Conservation (phyloP, 306 rosid species). For the Canavalia gladiata region DNA sequence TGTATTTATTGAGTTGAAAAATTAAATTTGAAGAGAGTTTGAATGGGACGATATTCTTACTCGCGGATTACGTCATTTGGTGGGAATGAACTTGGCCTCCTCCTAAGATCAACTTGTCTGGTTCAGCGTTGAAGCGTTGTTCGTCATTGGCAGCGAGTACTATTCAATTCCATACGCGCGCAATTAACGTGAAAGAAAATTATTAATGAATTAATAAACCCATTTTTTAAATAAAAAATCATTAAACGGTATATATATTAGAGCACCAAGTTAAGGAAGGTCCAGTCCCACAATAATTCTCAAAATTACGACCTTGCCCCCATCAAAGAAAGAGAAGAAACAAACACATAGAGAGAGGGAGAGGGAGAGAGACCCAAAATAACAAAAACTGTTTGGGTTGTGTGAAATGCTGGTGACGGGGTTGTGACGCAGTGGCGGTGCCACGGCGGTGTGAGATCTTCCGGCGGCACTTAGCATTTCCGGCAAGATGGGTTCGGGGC, state of each 20-base stretch:
- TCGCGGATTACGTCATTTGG: background rate
- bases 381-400: background rate
- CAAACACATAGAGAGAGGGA: background rate
- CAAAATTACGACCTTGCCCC: constrained; percentile 49
- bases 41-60: too few relatives aligned
- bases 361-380: background rate
- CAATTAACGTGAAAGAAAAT: background rate
- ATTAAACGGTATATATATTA: constrained; percentile 37
- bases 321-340: constrained; percentile 8
- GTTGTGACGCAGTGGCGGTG: constrained; percentile 44
- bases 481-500: constrained; percentile 71
- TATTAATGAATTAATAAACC: background rate
- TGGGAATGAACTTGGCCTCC: background rate
- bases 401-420: constrained; percentile 47
- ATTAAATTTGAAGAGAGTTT: too few relatives aligned
- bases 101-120: too few relatives aligned
- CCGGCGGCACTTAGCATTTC: constrained; percentile 33
- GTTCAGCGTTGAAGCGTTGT: background rate
- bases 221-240: background rate
- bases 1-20: too few relatives aligned
- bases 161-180: background rate
- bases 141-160: background rate
- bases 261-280: constrained; percentile 4
- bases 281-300: constrained; percentile 15
- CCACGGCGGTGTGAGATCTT: constrained; percentile 50